phyloP scores from a whole-genome alignment of 352 stramenopile genomes.

The Pythium utonaiense region DNA sequence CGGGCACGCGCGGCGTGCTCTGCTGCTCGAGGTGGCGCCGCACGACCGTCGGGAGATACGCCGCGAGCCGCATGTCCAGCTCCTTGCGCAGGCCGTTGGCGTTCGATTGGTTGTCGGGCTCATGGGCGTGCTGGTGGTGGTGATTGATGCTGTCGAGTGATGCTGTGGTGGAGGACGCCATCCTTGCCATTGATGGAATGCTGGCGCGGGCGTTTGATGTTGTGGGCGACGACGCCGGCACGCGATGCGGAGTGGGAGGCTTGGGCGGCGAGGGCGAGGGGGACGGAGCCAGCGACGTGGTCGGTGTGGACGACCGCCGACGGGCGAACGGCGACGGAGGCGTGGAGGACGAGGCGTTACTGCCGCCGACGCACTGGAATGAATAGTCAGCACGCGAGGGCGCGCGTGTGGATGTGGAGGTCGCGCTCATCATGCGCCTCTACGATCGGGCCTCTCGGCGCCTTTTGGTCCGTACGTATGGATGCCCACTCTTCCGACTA shows the following conservation, averaged over 20 bases:
- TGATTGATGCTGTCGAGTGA: neutral
- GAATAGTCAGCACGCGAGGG: conserved; percentile 17
- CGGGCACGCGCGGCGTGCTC: conserved; percentile 49
- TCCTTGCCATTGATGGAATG: neutral
- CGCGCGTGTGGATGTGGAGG: conserved; percentile 6
- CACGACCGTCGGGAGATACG: conserved; percentile 79
- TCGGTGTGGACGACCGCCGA: conserved; percentile 16
- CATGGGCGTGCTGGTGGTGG: neutral
- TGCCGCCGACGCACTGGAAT: conserved; percentile 5
- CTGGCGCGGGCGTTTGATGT: neutral
- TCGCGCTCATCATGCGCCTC: conserved; percentile 12
- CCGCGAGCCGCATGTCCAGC: conserved; percentile 78
- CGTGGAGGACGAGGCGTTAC: neutral
- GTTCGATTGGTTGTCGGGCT: neutral
- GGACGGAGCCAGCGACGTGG: neutral
- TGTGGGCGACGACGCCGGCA: neutral
- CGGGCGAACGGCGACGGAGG: neutral
- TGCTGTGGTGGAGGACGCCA: neutral
- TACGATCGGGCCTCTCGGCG: neutral
- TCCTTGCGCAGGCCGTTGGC: conserved; percentile 52
- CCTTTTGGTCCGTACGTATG: neutral
- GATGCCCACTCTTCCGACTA: neutral
- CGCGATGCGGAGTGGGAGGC: neutral
- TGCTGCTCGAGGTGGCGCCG: conserved; percentile 70
- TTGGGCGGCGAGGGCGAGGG: neutral